These are phyloP conservation scores for Psidium guajava DNA, from an alignment of 345 rosid genomes.

Conservation along the genomic window DNA sequence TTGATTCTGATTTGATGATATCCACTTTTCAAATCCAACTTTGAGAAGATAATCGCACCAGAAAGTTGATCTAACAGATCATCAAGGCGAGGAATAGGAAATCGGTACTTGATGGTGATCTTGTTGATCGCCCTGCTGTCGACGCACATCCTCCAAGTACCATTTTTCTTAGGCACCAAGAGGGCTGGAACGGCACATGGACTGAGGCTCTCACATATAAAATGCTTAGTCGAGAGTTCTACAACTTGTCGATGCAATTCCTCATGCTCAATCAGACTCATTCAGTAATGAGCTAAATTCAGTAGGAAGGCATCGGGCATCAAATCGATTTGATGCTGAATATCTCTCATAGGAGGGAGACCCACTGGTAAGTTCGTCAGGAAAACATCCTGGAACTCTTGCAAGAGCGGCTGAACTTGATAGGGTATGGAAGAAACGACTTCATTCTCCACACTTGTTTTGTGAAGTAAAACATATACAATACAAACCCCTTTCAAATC, in stretches of 20 bases:
- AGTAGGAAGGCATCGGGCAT: neutral
- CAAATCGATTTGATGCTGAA: neutral
- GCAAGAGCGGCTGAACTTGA: too few species aligned
- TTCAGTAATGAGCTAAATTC: neutral
- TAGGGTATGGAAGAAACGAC: too few species aligned
- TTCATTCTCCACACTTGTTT: too few species aligned
- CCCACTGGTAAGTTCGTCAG: neutral
- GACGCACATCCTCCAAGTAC: neutral
- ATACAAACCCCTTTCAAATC: too few species aligned
- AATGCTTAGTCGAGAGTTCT: neutral
- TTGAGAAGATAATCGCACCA: too few species aligned
- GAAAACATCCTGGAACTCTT: neutral
- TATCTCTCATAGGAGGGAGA: neutral
- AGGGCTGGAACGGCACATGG: neutral
- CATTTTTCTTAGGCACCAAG: neutral
- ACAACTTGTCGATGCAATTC: neutral
- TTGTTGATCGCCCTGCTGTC: too few species aligned
- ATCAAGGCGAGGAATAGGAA: too few species aligned
- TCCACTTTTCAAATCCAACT: too few species aligned
- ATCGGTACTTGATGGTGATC: too few species aligned
- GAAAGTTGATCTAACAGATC: too few species aligned
- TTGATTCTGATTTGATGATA: too few species aligned
- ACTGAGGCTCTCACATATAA: neutral
- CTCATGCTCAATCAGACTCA: neutral
- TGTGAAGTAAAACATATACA: too few species aligned